These are phyloP conservation scores for Tolypocladium ophioglossoides DNA, from an alignment of 2,329 filamentous ascomycete genomes.

Conservation along the genomic window DNA sequence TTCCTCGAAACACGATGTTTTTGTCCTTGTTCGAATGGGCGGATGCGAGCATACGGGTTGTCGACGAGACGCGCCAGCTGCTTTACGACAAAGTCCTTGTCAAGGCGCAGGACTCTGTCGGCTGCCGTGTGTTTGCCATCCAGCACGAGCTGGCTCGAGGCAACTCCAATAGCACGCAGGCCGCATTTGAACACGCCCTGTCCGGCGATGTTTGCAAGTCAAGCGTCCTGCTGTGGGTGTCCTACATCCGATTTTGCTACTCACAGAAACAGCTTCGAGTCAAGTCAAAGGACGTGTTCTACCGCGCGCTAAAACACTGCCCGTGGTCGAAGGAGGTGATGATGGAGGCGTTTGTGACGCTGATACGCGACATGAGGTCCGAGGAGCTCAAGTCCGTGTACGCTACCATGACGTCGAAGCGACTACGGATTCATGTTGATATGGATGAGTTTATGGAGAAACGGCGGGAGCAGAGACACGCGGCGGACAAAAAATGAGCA, in stretches of 20 bases:
- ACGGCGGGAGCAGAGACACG: constrained; percentile 15
- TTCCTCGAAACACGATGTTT: constrained; percentile 69
- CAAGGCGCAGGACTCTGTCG: constrained; percentile 27
- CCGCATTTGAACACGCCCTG: constrained; percentile 43
- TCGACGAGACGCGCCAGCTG: constrained; percentile 65
- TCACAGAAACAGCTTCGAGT: constrained; percentile 24
- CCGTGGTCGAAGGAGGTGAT: constrained; percentile 39
- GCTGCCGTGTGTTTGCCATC: constrained; percentile 38
- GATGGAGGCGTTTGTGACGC: constrained; percentile 39
- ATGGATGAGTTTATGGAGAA: constrained; percentile 35
- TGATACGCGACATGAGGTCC: constrained; percentile 32
- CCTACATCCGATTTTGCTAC: constrained; percentile 38
- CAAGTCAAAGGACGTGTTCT: constrained; percentile 37
- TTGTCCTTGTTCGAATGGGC: constrained; percentile 64
- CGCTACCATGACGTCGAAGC: constrained; percentile 35
- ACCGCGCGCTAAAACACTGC: constrained; percentile 34
- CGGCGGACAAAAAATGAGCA: neutral
- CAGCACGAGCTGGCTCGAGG: constrained; percentile 37
- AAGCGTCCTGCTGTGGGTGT: constrained; percentile 35
- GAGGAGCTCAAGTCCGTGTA: constrained; percentile 39
- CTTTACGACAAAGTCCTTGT: constrained; percentile 42
- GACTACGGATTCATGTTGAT: constrained; percentile 39
- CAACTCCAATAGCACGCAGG: constrained; percentile 36
- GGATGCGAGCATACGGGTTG: constrained; percentile 59
- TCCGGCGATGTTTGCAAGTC: constrained; percentile 25